These are phyloP conservation scores for Ettlia oleoabundans DNA, from an alignment of 139 green algal genomes.

Conservation along the genomic window DNA sequence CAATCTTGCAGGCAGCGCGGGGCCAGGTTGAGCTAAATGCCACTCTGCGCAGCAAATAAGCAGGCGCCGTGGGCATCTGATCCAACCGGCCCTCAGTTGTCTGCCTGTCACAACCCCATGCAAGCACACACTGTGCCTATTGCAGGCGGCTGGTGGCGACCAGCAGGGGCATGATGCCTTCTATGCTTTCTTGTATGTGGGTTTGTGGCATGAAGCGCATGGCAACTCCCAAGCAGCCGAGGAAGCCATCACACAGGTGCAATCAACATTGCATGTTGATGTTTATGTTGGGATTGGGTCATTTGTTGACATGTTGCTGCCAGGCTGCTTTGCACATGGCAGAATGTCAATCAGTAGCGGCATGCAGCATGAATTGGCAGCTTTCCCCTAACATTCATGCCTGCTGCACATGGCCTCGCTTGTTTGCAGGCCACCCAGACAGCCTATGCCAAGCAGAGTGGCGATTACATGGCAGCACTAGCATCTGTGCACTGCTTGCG, in stretches of 20 bases:
- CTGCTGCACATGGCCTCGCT: background rate
- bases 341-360: no score
- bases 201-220: conserved; percentile 77
- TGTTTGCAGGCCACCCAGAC: conserved; percentile 58
- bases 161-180: conserved; percentile 64
- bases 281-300: no score
- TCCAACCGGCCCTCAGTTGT: no score
- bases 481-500: conserved; percentile 64
- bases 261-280: no score
- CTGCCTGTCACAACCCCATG: conserved; percentile 24
- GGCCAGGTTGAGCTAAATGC: no score
- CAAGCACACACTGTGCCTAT: no score
- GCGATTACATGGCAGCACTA: conserved; percentile 84
- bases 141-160: conserved; percentile 39
- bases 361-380: background rate
- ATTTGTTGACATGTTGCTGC: no score
- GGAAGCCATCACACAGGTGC: conserved; percentile 46
- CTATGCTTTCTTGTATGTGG: conserved; percentile 82
- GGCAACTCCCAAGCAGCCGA: conserved; percentile 47
- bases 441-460: conserved; percentile 63
- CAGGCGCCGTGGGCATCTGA: no score
- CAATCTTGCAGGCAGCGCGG: no score
- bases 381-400: background rate
- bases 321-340: no score
- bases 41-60: no score